Base-by-base conservation (phyloP, 1,284 basidiomycete genomes). In the Takashimella tepidaria region DNA sequence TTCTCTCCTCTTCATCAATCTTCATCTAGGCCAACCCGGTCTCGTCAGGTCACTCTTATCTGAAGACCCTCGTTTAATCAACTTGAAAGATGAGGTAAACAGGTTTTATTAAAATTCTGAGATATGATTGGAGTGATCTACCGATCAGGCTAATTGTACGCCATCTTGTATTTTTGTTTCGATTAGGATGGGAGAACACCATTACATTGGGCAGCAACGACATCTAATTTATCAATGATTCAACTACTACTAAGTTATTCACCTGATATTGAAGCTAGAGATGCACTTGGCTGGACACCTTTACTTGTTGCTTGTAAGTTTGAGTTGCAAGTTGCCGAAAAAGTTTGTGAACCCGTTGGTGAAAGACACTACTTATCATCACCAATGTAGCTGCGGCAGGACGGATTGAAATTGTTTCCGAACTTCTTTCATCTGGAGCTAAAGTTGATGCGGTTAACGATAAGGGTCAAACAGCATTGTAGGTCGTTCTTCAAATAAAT, bases 131-230 rank as follows among this genome's bases (percentile, higher is more conserved):
- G n/a, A n/a, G n/a, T n/a, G n/a, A n/a, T n/a, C n/a, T n/a, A n/a
- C n/a, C n/a, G n/a, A n/a, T n/a, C n/a, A n/a, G n/a, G n/a, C n/a
- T n/a, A n/a, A n/a, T n/a, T n/a, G n/a, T n/a, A n/a, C n/a, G n/a
- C n/a, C n/a, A n/a, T n/a, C n/a, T n/a, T n/a, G n/a, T n/a, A n/a
- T n/a, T n/a, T n/a, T n/a, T n/a, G n/a, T n/a, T n/a, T n/a, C n/a
- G n/a, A n/a, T n/a, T 26, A 93, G 90, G 92, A 95, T 71, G 86
- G 82, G n/a, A 79, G 92, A 25, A 92, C 92, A 1, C 83, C 91
- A 3, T 77, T 96, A 11, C 92, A 96, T 68, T 92, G 89, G 88
- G 89, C 89, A 51, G 84, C 89, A 10, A 86, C 88, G 3, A 83
- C 83, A 10, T 83, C 67, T 8, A 82, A 85, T 41, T 75, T 85